Percentiles rank a stretch among this genome's conserved stretches.
Conservation (phyloP, 306 rosid genomes). For the Cyamopsis tetragonoloba region DNA sequence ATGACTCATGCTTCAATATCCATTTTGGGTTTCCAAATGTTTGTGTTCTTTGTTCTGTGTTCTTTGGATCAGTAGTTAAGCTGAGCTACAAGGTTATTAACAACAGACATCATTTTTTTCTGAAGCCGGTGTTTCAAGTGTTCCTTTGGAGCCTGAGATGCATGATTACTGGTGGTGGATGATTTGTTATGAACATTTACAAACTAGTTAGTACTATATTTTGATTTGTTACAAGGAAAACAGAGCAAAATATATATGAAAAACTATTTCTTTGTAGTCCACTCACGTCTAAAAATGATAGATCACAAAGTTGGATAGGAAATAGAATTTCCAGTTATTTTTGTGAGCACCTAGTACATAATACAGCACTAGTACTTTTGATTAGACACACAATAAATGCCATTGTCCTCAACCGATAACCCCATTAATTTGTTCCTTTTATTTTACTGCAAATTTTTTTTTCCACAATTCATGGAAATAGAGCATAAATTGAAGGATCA, state of each 20-base stretch:
- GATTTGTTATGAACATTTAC: too few species aligned
- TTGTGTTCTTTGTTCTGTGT: neutral
- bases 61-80: neutral
- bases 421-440: too few species aligned
- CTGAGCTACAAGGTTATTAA: neutral
- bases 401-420: neutral
- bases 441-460: too few species aligned
- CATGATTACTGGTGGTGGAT: too few species aligned
- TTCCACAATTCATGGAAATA: too few species aligned
- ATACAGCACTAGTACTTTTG: neutral
- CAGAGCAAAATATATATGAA: too few species aligned
- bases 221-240: too few species aligned
- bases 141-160: too few species aligned
- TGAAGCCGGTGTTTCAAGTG: neutral
- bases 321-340: slow-evolving; percentile 8
- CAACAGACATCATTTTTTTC: neutral
- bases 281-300: too few species aligned
- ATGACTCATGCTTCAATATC: neutral
- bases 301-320: neutral
- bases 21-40: neutral
- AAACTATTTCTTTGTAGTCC: too few species aligned
- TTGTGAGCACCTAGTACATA: neutral
- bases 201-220: too few species aligned
- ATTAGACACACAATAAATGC: slow-evolving; percentile 4
- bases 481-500: too few species aligned